Base-by-base conservation (phyloP, 73 alveolate species). In the Uronychia setigera region DNA sequence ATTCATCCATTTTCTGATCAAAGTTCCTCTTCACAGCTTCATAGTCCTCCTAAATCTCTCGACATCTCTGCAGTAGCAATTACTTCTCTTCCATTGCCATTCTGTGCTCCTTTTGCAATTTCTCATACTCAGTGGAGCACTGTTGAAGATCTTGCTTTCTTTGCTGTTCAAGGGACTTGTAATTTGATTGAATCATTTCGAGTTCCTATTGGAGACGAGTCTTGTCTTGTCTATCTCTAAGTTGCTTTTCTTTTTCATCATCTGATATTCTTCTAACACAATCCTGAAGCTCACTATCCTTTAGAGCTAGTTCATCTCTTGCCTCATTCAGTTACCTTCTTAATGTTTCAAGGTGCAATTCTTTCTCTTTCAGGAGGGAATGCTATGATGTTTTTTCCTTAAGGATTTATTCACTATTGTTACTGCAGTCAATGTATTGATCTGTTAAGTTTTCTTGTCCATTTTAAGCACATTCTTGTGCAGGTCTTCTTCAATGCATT, bases 51-150 rank as follows among this genome's bases (percentile, higher is more conserved):
- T 83, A 80, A 0, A 60, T 29, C 29, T 74, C 58, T 26, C 74
- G 31, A 33, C 87, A 59, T 59, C 78, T 83, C 31, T 79, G 31
- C 33, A 76, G 59, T 31, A 88, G 82, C 28, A 35, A 84, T 29
- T 87, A 79, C 79, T 84, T 92, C 59, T 92, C 97, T 33, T 92
- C 94, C 0, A 60, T 83, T 26, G 59, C 29, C 26, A 59, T 77
- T 79, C 87, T 90, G 74, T 86, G 80, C 59, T 83, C 77, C 80
- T 78, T 79, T 46, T 88, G 80, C 0, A 79, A 58, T n/a, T 91
- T 84, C 33, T 89, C 92, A 34, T 60, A 79, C 34, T 92, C 95
- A 0, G 34, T 84, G 26, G 60, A 26, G 13, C 31, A 46, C 0
- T 29, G 58, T 26, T 58, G 80, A 32, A 58, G 32, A 46, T 79